A percentile compares a stretch with the other conserved stretches of the same genome.
Conservation (phyloP, 768 basidiomycete genomes). For the Neoboletus subvelutipes region DNA sequence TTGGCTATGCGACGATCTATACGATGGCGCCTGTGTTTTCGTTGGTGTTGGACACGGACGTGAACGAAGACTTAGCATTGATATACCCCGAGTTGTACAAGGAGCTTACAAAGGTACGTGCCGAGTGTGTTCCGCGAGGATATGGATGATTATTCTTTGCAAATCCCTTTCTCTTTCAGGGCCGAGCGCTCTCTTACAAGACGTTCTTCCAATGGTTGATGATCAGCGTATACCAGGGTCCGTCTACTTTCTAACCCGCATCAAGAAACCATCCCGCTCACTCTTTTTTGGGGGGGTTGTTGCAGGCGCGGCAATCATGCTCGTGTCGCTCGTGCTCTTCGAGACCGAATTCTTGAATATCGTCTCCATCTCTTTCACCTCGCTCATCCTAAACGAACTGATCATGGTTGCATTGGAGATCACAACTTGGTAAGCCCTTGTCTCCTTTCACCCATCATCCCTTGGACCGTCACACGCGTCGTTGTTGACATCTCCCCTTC, state of each 20-base stretch:
- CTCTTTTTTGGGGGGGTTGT: neutral
- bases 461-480: neutral
- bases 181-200: slow-evolving; percentile 92
- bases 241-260: neutral
- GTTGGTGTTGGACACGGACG: slow-evolving; percentile 91
- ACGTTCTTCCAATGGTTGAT: slow-evolving; percentile 98
- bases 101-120: slow-evolving; percentile 85
- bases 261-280: neutral
- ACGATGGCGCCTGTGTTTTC: slow-evolving; percentile 99
- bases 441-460: neutral
- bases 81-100: slow-evolving; percentile 98
- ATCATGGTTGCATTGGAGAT: slow-evolving; percentile 99
- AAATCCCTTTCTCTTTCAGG: slow-evolving; percentile 48
- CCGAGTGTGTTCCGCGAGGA: neutral
- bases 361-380: slow-evolving; percentile 97
- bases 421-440: slow-evolving; percentile 80
- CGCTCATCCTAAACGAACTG: slow-evolving; percentile 92
- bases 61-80: slow-evolving; percentile 92
- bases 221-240: slow-evolving; percentile 97
- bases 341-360: slow-evolving; percentile 98
- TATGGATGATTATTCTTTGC: neutral
- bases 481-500: neutral
- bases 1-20: slow-evolving; percentile 93
- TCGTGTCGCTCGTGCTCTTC: slow-evolving; percentile 92
- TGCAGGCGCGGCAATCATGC: slow-evolving; percentile 95